Conservation (phyloP, 2,329 filamentous ascomycete species). For the Phoma herbarum region DNA sequence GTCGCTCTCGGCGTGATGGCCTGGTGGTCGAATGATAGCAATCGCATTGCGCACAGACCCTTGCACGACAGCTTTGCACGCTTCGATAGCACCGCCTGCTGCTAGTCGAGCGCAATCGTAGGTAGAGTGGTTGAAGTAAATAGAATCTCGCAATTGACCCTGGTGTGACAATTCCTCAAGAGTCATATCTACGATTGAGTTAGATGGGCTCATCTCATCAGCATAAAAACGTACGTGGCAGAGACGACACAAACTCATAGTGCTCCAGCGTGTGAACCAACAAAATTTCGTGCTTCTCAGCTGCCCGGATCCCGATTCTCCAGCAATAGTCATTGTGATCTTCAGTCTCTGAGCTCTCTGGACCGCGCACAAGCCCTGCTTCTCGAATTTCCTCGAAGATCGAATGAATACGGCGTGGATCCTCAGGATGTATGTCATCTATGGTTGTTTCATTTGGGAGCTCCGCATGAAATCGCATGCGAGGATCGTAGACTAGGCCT, state of each 20-base stretch:
- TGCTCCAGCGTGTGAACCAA: slow-evolving; percentile 81
- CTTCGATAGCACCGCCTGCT: slow-evolving; percentile 93
- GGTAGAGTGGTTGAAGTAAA: slow-evolving; percentile 76
- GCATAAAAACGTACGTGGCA: slow-evolving; percentile 52
- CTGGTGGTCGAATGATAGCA: slow-evolving; percentile 92
- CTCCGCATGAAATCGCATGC: slow-evolving; percentile 96
- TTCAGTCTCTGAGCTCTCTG: slow-evolving; percentile 61
- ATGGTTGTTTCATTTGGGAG: slow-evolving; percentile 56
- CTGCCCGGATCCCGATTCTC: slow-evolving; percentile 79
- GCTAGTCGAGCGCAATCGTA: slow-evolving; percentile 83
- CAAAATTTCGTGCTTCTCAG: slow-evolving; percentile 80
- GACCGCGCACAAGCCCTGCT: slow-evolving; percentile 76
- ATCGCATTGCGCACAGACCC: slow-evolving; percentile 92
- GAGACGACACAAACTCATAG: slow-evolving; percentile 76
- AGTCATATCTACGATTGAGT: slow-evolving; percentile 49
- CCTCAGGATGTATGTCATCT: slow-evolving; percentile 88
- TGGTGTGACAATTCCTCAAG: slow-evolving; percentile 71
- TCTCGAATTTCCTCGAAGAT: slow-evolving; percentile 91
- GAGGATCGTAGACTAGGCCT: slow-evolving; percentile 77
- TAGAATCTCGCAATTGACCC: slow-evolving; percentile 52
- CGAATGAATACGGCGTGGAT: slow-evolving; percentile 88
- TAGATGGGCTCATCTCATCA: slow-evolving; percentile 20
- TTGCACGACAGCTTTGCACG: slow-evolving; percentile 86
- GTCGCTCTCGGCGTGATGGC: slow-evolving; percentile 91
- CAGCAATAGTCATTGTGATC: slow-evolving; percentile 62